Percentiles rank a stretch among this genome's conserved stretches.
phyloP scores from a whole-genome alignment of 208 protist genomes.

The Trichomonas gallinae region DNA sequence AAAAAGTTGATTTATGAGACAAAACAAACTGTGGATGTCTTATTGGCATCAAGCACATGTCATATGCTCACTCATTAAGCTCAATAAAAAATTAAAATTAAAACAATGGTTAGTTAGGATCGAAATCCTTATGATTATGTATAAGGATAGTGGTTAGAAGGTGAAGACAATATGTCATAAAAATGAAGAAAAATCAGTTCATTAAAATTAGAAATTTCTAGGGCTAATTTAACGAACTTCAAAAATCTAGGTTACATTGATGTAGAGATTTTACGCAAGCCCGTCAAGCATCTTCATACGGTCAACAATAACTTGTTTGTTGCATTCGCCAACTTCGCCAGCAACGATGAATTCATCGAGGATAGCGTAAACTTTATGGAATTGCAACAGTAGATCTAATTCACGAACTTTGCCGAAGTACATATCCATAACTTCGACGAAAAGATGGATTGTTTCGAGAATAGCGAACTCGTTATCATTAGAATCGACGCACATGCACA shows the following conservation, averaged over 20 bases:
- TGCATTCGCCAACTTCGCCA: conserved; percentile 21
- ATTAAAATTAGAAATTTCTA: not conserved
- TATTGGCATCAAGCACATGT: too few species aligned
- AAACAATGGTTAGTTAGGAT: too few species aligned
- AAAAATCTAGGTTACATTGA: not conserved
- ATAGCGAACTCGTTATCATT: conserved; percentile 22
- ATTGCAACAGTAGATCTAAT: conserved; percentile 17
- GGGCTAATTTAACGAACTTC: not conserved
- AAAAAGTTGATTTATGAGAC: too few species aligned
- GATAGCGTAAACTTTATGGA: conserved; percentile 11
- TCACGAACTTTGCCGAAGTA: conserved; percentile 23
- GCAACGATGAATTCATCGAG: conserved; percentile 23
- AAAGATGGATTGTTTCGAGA: conserved; percentile 21
- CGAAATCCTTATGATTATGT: too few species aligned
- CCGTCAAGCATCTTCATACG: not conserved
- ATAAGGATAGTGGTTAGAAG: too few species aligned
- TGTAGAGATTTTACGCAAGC: not conserved
- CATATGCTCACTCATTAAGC: too few species aligned
- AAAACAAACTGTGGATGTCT: too few species aligned
- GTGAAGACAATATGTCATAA: too few species aligned
- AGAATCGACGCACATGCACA: conserved; percentile 22
- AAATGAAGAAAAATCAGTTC: not conserved
- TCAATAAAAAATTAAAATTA: too few species aligned
- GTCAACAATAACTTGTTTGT: not conserved
- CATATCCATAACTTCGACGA: conserved; percentile 22